Percentiles rank a stretch among this genome's conserved stretches.
Conservation (phyloP, 306 rosid species). For the Quercus engelmannii region DNA sequence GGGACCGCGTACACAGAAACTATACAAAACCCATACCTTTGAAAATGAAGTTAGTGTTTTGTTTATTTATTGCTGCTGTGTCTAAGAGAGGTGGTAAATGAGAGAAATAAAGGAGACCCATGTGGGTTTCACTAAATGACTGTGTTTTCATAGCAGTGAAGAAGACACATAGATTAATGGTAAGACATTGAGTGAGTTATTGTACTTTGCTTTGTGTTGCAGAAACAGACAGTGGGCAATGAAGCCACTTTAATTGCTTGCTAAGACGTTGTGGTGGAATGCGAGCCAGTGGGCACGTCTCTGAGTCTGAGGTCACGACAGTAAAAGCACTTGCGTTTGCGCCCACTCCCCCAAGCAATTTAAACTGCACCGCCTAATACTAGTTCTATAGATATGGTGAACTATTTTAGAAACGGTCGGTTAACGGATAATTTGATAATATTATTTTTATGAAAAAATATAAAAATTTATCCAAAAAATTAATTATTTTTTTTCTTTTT, state of each 20-base stretch:
- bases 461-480: too few species aligned
- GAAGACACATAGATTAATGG: conserved; percentile 4
- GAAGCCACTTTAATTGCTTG: conserved; percentile 25
- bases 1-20: neutral
- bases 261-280: conserved; percentile 32
- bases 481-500: too few species aligned
- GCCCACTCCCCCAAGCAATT: too few species aligned
- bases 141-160: conserved; percentile 1
- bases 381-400: too few species aligned
- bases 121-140: conserved; percentile 18
- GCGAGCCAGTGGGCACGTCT: conserved; percentile 35
- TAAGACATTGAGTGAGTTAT: neutral
- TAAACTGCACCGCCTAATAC: too few species aligned
- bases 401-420: too few species aligned
- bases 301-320: neutral
- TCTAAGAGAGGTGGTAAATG: neutral
- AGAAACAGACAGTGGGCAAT: conserved; percentile 17
- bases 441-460: too few species aligned
- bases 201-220: conserved; percentile 16
- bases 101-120: conserved; percentile 25
- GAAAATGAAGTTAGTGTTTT: neutral
- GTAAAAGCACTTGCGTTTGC: too few species aligned
- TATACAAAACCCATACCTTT: conserved; percentile 1
- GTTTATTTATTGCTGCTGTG: too few species aligned
- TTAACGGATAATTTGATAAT: too few species aligned